Evolutionary conservation across 1,139 yeast genomes (phyloP).

Genomic region (Wickerhamiella pararugosa): DNA sequence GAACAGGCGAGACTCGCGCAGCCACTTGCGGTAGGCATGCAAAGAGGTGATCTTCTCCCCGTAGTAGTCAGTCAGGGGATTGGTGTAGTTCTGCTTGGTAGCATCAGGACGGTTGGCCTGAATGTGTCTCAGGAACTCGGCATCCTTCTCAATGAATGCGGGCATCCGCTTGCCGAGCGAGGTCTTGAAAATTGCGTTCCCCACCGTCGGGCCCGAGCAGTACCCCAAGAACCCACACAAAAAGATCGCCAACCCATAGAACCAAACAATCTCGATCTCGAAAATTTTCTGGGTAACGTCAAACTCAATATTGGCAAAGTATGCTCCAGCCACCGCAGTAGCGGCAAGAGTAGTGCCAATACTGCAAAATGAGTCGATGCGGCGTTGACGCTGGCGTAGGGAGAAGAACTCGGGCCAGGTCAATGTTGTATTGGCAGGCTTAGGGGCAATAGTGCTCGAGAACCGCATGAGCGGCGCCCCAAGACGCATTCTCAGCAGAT

Average conservation of each 20-base stretch:
- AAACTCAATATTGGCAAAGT: slow-evolving; percentile 63
- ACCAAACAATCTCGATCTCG: slow-evolving; percentile 79
- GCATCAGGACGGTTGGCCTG: slow-evolving; percentile 81
- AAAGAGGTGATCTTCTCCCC: slow-evolving; percentile 89
- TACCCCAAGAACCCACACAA: slow-evolving; percentile 71
- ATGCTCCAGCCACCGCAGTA: slow-evolving; percentile 56
- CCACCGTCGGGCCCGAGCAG: slow-evolving; percentile 70
- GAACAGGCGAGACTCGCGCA: slow-evolving; percentile 86
- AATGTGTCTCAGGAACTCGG: slow-evolving; percentile 57
- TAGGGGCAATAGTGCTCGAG: slow-evolving; percentile 3
- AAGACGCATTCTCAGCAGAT: neutral
- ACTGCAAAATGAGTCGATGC: slow-evolving; percentile 54
- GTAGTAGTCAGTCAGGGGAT: slow-evolving; percentile 95
- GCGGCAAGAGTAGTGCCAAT: slow-evolving; percentile 53
- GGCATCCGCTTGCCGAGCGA: slow-evolving; percentile 28
- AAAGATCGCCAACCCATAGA: slow-evolving; percentile 36
- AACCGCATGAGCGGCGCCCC: neutral
- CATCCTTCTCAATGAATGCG: slow-evolving; percentile 37
- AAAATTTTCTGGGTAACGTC: slow-evolving; percentile 70
- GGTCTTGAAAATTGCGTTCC: slow-evolving; percentile 48
- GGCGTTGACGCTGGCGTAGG: slow-evolving; percentile 60
- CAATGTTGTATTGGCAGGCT: slow-evolving; percentile 18
- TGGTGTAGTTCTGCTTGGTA: slow-evolving; percentile 75
- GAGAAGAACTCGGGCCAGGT: slow-evolving; percentile 69
- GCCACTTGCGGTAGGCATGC: slow-evolving; percentile 84